These are phyloP conservation scores for Euryodendron excelsum DNA, from an alignment of 148 eudicot species.

Conservation along the genomic window DNA sequence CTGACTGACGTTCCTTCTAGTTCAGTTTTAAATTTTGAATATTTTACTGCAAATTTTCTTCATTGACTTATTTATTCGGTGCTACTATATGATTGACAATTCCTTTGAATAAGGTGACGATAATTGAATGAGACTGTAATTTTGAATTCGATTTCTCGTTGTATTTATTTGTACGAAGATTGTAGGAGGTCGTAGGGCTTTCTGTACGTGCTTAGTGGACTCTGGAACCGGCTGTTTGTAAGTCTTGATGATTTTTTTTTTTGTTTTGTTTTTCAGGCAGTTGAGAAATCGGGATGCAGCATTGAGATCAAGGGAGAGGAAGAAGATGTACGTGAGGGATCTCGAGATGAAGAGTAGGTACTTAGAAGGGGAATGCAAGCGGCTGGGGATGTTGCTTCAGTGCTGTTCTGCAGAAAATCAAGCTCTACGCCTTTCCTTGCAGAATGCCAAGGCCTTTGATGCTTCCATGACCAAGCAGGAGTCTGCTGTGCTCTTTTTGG, in stretches of 20 bases:
- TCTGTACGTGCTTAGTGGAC: background rate
- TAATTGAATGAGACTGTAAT: background rate
- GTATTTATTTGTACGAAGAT: background rate
- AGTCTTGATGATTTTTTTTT: background rate
- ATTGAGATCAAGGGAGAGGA: slow-evolving; percentile 90
- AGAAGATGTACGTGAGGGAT: slow-evolving; percentile 76
- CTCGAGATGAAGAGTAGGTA: slow-evolving; percentile 85
- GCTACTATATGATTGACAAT: background rate
- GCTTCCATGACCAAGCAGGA: slow-evolving; percentile 89
- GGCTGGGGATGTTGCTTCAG: slow-evolving; percentile 79
- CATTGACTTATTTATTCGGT: background rate
- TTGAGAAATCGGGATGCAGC: slow-evolving; percentile 94
- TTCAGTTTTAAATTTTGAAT: no score
- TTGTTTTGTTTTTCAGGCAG: slow-evolving; percentile 66
- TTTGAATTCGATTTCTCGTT: background rate
- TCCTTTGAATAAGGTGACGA: background rate
- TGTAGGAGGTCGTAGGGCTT: background rate
- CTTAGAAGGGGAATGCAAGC: slow-evolving; percentile 84
- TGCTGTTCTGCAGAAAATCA: slow-evolving; percentile 87
- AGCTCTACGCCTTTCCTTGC: slow-evolving; percentile 75
- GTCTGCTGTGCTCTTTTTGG: slow-evolving; percentile 99
- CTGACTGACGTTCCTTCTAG: background rate
- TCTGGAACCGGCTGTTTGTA: background rate
- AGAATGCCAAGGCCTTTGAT: slow-evolving; percentile 58
- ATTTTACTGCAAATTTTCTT: background rate